These are phyloP conservation scores for Tympanopsis confertula DNA, from an alignment of 2,329 filamentous ascomycete species.

Conservation along the genomic window DNA sequence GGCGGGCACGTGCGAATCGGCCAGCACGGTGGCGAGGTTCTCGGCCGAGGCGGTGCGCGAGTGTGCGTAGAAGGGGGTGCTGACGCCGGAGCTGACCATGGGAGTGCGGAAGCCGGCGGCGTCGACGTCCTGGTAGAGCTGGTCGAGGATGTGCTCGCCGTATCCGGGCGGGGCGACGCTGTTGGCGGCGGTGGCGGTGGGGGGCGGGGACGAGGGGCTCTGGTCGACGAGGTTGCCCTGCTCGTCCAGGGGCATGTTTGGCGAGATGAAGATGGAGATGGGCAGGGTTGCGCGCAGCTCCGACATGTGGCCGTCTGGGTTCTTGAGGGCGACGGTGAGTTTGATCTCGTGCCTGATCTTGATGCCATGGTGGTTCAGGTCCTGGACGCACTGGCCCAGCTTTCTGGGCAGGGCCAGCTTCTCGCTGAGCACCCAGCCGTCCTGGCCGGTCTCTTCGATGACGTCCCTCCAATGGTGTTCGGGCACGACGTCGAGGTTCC, in stretches of 20 bases:
- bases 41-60: constrained; percentile 71
- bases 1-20: not conserved
- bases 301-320: constrained; percentile 87
- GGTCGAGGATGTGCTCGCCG: constrained; percentile 78
- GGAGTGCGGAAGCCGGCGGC: constrained; percentile 72
- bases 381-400: constrained; percentile 74
- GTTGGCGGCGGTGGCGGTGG: constrained; percentile 37
- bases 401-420: constrained; percentile 66
- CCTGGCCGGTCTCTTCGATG: constrained; percentile 55
- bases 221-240: constrained; percentile 67
- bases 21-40: constrained; percentile 56
- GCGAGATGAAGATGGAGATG: constrained; percentile 88
- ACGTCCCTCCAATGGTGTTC: constrained; percentile 59
- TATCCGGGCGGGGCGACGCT: constrained; percentile 82
- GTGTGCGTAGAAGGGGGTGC: constrained; percentile 64
- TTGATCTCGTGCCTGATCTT: constrained; percentile 89
- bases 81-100: constrained; percentile 58
- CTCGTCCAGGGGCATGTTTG: constrained; percentile 79
- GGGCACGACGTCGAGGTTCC: constrained; percentile 40
- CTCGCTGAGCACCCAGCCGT: constrained; percentile 52
- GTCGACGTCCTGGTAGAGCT: constrained; percentile 81
- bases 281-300: constrained; percentile 85
- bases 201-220: constrained; percentile 33
- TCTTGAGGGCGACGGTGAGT: constrained; percentile 79
- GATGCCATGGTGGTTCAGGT: constrained; percentile 78